Evolutionary conservation across 495 filamentous ascomycete genomes (phyloP), one percentile per base, ranked within the genome.

Genomic region (Neurospora sp.): DNA sequence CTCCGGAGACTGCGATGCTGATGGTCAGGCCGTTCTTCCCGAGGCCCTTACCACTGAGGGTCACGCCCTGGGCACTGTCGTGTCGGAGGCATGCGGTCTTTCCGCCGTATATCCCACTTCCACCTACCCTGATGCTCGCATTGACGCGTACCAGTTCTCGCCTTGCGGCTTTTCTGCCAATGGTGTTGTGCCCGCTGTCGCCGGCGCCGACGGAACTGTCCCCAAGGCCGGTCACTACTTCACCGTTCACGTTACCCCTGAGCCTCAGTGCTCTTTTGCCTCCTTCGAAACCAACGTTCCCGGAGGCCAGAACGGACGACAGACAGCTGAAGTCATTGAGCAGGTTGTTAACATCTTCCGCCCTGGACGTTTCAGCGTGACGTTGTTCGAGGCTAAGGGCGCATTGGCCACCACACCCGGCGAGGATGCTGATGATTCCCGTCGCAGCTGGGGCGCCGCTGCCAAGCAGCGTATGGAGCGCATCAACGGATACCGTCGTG

Each of bases 261-360:
- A 99, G 85, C 92, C 96, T 40, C 89, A 96, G 78, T 99, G 95
- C 86, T 97, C 94, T n/a, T 99, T 97, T 78, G 96, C 96, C 18
- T 97, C 94, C 5, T 99, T 99, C 78, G 96, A 99, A 86, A 98
- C 96, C 75, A 98, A 99, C 75, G 96, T 99, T 8, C 96, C 96
- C n/a, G 90, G 93, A 71, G 89, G 89, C 31, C 93, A 96, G 82
- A 91, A 88, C 69, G 95, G 95, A 14, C 93, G 94, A 76, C 90
- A 93, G 78, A 97, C 95, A 31, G 90, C 89, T 38, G 94, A 96
- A 39, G 89, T 98, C 73, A 90, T 99, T 74, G 89, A 97, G 82
- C 94, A 97, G 72, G 96, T 98, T 27, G 94, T 98, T 71, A 83
- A 86, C 71, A 99, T 98, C 81, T 99, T 99, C 89, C 92, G 92